phyloP scores from a whole-genome alignment of 768 basidiomycete genomes.

The Serendipita sp. region DNA sequence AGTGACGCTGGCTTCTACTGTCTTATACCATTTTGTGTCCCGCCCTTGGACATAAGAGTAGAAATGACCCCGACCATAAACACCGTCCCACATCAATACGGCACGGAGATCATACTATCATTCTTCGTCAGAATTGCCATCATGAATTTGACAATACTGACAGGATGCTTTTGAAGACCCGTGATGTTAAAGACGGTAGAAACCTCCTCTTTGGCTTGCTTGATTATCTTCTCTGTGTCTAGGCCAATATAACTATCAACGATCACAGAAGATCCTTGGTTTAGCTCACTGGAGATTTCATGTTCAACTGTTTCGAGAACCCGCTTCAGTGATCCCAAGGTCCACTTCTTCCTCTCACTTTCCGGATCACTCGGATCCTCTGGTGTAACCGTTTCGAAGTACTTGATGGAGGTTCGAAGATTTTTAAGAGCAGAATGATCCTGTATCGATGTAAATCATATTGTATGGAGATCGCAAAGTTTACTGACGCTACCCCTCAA shows the following conservation, averaged over 20 bases:
- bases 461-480: constrained; percentile 1
- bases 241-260: constrained; percentile 1
- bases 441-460: constrained; percentile 20
- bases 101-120: constrained; percentile 65
- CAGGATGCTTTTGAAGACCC: constrained; percentile 46
- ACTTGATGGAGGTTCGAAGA: constrained; percentile 42
- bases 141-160: constrained; percentile 16
- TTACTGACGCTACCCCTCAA: constrained; percentile 38
- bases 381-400: constrained; percentile 52
- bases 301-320: constrained; percentile 36
- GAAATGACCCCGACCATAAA: constrained; percentile 58
- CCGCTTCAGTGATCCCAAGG: constrained; percentile 30
- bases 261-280: neutral
- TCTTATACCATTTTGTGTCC: constrained; percentile 65
- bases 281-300: constrained; percentile 33
- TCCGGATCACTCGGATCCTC: constrained; percentile 25
- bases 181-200: constrained; percentile 39
- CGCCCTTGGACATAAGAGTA: constrained; percentile 58
- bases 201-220: constrained; percentile 27
- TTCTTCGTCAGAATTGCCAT: no score
- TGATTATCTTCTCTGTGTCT: constrained; percentile 40
- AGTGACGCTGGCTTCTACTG: constrained; percentile 48
- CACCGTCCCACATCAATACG: constrained; percentile 60
- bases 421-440: constrained; percentile 45
- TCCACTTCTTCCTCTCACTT: constrained; percentile 28